phyloP scores from a whole-genome alignment of 2,329 filamentous ascomycete species.

The Ophiostoma sp. region DNA sequence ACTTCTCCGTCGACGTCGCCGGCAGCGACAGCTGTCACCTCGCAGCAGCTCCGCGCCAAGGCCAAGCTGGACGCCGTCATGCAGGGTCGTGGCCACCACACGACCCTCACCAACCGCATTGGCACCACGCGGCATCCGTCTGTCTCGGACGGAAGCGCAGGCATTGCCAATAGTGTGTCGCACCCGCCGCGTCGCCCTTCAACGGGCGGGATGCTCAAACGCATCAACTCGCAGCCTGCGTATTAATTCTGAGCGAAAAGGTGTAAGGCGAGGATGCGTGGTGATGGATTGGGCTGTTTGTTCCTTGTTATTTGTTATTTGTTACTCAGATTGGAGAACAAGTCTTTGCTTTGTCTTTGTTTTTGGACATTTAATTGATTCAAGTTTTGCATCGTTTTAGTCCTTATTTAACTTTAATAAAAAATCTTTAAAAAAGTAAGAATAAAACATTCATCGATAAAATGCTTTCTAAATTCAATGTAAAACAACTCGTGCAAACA shows the following conservation, averaged over 20 bases:
- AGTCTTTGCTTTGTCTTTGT: too few relatives aligned
- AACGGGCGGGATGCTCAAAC: constrained; percentile 22
- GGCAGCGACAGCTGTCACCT: neutral
- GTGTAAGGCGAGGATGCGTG: neutral
- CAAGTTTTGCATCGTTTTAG: neutral
- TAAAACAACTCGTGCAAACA: too few relatives aligned
- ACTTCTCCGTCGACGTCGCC: neutral
- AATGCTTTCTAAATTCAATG: too few relatives aligned
- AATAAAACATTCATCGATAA: too few relatives aligned
- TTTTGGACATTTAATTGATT: neutral
- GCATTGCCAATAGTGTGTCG: constrained; percentile 10
- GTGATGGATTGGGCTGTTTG: neutral
- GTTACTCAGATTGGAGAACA: neutral
- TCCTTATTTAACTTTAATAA: neutral
- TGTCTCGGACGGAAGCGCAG: neutral
- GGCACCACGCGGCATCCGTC: constrained; percentile 18
- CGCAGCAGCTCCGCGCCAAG: constrained; percentile 18
- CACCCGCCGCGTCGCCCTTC: constrained; percentile 20
- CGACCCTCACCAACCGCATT: constrained; percentile 21
- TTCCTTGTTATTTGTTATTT: neutral
- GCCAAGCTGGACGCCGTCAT: constrained; percentile 24
- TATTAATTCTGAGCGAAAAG: neutral
- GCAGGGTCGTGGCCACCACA: neutral
- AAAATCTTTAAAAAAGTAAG: too few relatives aligned
- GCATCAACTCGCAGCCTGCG: constrained; percentile 25